Percentiles rank a stretch among this genome's conserved stretches.
Evolutionary conservation across 257 asterid species (phyloP).

Genomic region (Phtheirospermum japonicum): DNA sequence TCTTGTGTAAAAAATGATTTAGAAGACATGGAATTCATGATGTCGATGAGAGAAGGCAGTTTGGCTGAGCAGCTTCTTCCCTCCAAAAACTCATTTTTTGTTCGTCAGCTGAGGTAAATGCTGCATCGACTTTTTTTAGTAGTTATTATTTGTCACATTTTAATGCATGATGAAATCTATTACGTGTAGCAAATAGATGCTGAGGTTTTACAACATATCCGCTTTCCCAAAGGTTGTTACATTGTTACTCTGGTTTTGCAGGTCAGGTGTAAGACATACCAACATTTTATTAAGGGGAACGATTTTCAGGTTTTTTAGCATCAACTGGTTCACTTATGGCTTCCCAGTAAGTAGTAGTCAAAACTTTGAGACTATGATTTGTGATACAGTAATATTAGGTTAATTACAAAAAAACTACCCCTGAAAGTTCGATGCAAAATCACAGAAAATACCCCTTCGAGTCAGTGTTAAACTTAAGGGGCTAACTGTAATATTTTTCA

Average conservation of each 20-base stretch:
- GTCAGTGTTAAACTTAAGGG: too few relatives aligned
- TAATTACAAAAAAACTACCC: too few relatives aligned
- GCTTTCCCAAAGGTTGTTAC: constrained; percentile 12
- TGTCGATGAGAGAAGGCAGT: constrained; percentile 87
- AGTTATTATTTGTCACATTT: constrained; percentile 6
- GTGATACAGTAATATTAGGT: background rate
- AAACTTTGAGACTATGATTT: constrained; percentile 12
- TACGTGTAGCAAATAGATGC: constrained; percentile 14
- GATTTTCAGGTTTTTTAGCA: constrained; percentile 82
- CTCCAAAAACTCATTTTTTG: constrained; percentile 72
- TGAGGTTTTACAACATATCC: constrained; percentile 14
- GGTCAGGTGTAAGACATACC: constrained; percentile 98
- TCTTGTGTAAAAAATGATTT: constrained; percentile 75
- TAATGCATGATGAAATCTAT: constrained; percentile 1
- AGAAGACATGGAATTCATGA: constrained; percentile 91
- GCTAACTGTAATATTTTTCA: too few relatives aligned
- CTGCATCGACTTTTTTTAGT: background rate
- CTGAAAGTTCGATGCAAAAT: too few relatives aligned
- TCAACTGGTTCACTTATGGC: constrained; percentile 99
- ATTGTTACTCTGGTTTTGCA: constrained; percentile 36
- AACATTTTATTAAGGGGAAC: constrained; percentile 80
- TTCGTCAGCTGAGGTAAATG: constrained; percentile 80
- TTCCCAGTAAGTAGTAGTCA: constrained; percentile 75
- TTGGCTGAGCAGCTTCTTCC: constrained; percentile 95
- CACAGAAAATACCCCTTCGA: background rate